These are phyloP conservation scores for Hypoxylon sp. DNA, from an alignment of 2,329 filamentous ascomycete species.

Conservation along the genomic window DNA sequence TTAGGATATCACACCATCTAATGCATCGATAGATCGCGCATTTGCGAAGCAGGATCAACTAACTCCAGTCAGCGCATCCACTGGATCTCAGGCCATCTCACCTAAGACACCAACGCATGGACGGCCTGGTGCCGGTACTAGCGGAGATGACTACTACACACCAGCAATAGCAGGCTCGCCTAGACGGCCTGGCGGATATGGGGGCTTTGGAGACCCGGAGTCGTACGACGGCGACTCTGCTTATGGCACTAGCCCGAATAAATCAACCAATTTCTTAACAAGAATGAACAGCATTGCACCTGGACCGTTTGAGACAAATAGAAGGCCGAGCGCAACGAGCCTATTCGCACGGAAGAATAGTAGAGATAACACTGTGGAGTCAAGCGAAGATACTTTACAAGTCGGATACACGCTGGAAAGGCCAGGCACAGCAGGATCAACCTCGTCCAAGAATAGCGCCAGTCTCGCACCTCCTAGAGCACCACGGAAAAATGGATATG, in stretches of 20 bases:
- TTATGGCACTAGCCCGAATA: slow-evolving; percentile 66
- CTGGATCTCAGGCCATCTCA: slow-evolving; percentile 73
- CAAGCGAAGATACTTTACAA: slow-evolving; percentile 46
- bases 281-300: slow-evolving; percentile 77
- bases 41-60: slow-evolving; percentile 70
- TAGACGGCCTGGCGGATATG: slow-evolving; percentile 65
- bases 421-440: slow-evolving; percentile 52
- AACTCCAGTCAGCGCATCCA: slow-evolving; percentile 74
- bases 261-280: slow-evolving; percentile 64
- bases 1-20: slow-evolving; percentile 50
- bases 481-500: slow-evolving; percentile 69
- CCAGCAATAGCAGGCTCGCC: slow-evolving; percentile 63
- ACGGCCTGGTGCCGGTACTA: slow-evolving; percentile 61
- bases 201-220: slow-evolving; percentile 61
- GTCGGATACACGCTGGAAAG: slow-evolving; percentile 47
- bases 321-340: slow-evolving; percentile 55
- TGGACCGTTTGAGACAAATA: slow-evolving; percentile 72
- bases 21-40: slow-evolving; percentile 64
- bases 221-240: slow-evolving; percentile 58
- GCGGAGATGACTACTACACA: slow-evolving; percentile 62
- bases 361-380: slow-evolving; percentile 42
- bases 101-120: slow-evolving; percentile 70
- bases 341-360: slow-evolving; percentile 54
- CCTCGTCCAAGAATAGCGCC: slow-evolving; percentile 53
- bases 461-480: slow-evolving; percentile 57